Evolutionary conservation across 164 flowering plant species (phyloP), one percentile per base, ranked within the genome.

Genomic region (Kalanchoe fedtschenkoi): DNA sequence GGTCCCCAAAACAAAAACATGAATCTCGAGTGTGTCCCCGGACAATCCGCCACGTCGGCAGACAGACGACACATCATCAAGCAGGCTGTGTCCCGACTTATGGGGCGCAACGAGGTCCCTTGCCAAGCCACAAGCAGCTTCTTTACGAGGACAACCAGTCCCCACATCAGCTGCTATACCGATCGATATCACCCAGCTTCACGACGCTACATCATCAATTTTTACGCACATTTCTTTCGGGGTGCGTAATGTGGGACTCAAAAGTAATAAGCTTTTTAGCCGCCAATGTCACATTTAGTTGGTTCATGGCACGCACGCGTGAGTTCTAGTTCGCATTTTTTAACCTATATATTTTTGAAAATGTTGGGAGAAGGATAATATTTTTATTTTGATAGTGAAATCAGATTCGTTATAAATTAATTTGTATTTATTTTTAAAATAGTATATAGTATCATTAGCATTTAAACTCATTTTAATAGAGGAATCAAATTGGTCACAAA

Each of bases 141-240:
- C 56, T 51, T 51, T 51, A n/a, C 32, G 26, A 26, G 26, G 56
- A 26, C 56, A 51, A 24, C 17, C 10, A 51, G 32, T 2, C 32
- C 56, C 56, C 7, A 51, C 56, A 51, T n/a, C n/a, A 51, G 56
- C 56, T 26, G 56, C 56, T 51, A n/a, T n/a, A n/a, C n/a, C n/a
- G n/a, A n/a, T n/a, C n/a, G n/a, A n/a, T n/a, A n/a, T n/a, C n/a
- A n/a, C n/a, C n/a, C n/a, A n/a, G n/a, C n/a, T n/a, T n/a, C n/a
- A n/a, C n/a, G n/a, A n/a, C n/a, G n/a, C n/a, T n/a, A n/a, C n/a
- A n/a, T n/a, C n/a, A n/a, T n/a, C n/a, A n/a, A n/a, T n/a, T n/a
- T n/a, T n/a, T n/a, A n/a, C n/a, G n/a, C n/a, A 47, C 55, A 9
- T 47, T 47, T 30, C 55, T 47, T 47, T 47, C 26, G 54, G 28